Percentiles rank a stretch among this genome's conserved stretches.
Conservation (phyloP, 768 basidiomycete species). For the Lenzites betulinus region DNA sequence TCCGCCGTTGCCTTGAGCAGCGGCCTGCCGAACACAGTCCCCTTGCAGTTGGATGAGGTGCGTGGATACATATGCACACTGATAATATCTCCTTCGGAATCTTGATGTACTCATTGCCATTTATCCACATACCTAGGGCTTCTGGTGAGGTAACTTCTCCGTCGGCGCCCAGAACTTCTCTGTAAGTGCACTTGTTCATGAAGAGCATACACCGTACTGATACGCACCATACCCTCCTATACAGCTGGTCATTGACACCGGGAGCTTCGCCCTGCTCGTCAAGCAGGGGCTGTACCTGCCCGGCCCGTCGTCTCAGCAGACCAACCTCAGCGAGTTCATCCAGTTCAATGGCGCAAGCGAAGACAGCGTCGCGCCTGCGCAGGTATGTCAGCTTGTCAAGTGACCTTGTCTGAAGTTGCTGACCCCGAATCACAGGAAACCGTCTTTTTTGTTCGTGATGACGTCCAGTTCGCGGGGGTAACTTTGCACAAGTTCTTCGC, state of each 20-base stretch:
- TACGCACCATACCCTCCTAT: neutral
- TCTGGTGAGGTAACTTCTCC: slow-evolving; percentile 12
- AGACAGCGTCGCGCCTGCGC: slow-evolving; percentile 6
- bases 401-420: neutral
- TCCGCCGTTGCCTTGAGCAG: neutral
- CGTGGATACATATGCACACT: neutral
- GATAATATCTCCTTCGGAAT: too few species aligned
- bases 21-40: neutral
- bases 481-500: slow-evolving; percentile 8
- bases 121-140: slow-evolving; percentile 2
- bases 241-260: slow-evolving; percentile 17
- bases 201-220: neutral
- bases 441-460: slow-evolving; percentile 12
- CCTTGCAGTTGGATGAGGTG: neutral
- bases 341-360: slow-evolving; percentile 20
- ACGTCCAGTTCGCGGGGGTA: slow-evolving; percentile 8
- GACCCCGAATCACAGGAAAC: neutral
- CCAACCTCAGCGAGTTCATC: slow-evolving; percentile 19
- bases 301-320: slow-evolving; percentile 9
- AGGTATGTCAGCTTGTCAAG: neutral
- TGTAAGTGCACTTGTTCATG: neutral
- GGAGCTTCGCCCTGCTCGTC: slow-evolving; percentile 18
- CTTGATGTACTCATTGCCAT: too few species aligned
- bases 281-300: slow-evolving; percentile 15
- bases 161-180: slow-evolving; percentile 12